A percentile compares a stretch with the other conserved stretches of the same genome.
Evolutionary conservation across 2,329 filamentous ascomycete genomes (phyloP).

Genomic region (Paecilomyces fulvus): DNA sequence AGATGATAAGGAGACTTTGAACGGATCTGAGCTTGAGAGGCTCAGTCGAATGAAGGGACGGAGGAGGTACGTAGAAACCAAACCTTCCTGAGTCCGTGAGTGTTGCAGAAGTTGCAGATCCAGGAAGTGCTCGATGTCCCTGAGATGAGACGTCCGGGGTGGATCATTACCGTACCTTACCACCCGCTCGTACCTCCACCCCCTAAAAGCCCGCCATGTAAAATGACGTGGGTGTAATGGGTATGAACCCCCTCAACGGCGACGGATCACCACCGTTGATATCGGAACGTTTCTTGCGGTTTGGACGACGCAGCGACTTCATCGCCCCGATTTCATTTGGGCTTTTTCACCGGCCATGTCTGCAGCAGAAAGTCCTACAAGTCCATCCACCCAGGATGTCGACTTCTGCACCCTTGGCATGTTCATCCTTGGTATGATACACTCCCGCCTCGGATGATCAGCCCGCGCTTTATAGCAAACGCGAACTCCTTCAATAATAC

Average conservation of each 20-base stretch:
- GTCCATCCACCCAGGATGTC: conserved; percentile 21
- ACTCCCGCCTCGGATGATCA: conserved; percentile 2
- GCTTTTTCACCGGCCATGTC: conserved; percentile 10
- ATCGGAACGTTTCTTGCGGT: background rate
- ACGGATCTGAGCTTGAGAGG: background rate
- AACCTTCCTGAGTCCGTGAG: background rate
- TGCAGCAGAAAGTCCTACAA: too few relatives aligned
- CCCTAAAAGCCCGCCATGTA: background rate
- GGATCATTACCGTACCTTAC: conserved; percentile 12
- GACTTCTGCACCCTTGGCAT: conserved; percentile 55
- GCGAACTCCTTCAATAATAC: background rate
- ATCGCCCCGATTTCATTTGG: background rate
- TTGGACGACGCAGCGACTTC: background rate
- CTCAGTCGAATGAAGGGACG: background rate
- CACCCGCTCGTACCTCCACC: background rate
- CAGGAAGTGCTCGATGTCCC: conserved; percentile 15
- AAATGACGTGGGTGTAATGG: conserved; percentile 14
- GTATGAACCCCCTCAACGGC: conserved; percentile 6
- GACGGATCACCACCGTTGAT: background rate
- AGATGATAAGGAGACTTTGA: background rate
- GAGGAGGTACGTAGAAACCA: background rate
- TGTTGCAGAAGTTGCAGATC: background rate
- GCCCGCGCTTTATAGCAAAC: conserved; percentile 1
- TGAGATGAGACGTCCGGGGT: conserved; percentile 11
- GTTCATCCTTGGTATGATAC: conserved; percentile 51